phyloP scores from a whole-genome alignment of 352 stramenopile genomes.

The Phytophthora pinifolia region DNA sequence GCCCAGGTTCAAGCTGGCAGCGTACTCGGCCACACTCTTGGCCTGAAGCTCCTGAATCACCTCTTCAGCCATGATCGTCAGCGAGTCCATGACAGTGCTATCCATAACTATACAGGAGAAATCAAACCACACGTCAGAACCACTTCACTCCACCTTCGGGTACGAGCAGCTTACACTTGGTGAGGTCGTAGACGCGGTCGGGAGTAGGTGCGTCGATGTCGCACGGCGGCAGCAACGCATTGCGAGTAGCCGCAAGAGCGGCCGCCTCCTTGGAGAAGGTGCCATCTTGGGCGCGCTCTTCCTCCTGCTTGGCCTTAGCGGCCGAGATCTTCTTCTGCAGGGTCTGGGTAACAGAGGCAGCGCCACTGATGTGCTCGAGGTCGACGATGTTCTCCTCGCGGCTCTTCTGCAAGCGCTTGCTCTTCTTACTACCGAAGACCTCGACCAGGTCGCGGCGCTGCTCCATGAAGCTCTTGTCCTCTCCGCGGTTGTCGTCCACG shows the following conservation, averaged over 20 bases:
- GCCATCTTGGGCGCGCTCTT: slow-evolving; percentile 52
- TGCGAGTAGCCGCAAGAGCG: slow-evolving; percentile 56
- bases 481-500: slow-evolving; percentile 61
- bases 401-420: slow-evolving; percentile 81
- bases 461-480: slow-evolving; percentile 66
- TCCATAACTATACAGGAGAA: slow-evolving; percentile 53
- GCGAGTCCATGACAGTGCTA: slow-evolving; percentile 65
- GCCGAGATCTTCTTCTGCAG: slow-evolving; percentile 77
- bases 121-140: slow-evolving; percentile 9
- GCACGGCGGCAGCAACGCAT: slow-evolving; percentile 64
- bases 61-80: slow-evolving; percentile 76
- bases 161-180: slow-evolving; percentile 75
- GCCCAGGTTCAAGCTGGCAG: slow-evolving; percentile 42
- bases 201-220: slow-evolving; percentile 75
- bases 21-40: slow-evolving; percentile 58
- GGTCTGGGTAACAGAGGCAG: slow-evolving; percentile 61
- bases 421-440: slow-evolving; percentile 83
- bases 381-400: slow-evolving; percentile 85
- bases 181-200: slow-evolving; percentile 77
- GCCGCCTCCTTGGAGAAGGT: slow-evolving; percentile 56
- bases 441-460: slow-evolving; percentile 75
- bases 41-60: slow-evolving; percentile 62
- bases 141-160: not conserved
- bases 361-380: slow-evolving; percentile 74
- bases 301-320: slow-evolving; percentile 48